Evolutionary conservation across 108 stramenopile species (phyloP).

Genomic region (Nannochloropsis oceanica): DNA sequence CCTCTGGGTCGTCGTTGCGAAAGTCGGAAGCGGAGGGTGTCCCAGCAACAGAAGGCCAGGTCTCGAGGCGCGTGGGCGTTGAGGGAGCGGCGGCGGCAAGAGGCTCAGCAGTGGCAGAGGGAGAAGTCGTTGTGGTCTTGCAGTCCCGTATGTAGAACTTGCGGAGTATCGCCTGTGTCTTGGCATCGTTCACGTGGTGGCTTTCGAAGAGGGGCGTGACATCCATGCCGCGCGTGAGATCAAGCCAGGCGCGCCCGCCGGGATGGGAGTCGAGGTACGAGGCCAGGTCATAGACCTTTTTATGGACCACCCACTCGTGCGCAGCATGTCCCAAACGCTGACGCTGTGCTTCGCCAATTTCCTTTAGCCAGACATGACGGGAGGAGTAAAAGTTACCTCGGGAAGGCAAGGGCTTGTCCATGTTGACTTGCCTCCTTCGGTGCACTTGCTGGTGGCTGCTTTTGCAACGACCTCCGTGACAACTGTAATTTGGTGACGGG

Average conservation of each 20-base stretch:
- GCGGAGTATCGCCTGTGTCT: background rate
- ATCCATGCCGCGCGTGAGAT: background rate
- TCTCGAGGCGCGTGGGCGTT: too few species aligned
- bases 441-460: too few species aligned
- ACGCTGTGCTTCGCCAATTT: background rate
- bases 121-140: background rate
- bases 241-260: background rate
- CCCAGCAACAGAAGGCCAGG: too few species aligned
- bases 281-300: conserved; percentile 1
- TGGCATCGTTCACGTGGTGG: background rate
- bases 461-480: too few species aligned
- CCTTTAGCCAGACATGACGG: background rate
- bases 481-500: too few species aligned
- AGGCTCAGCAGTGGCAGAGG: background rate
- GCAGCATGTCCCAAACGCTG: background rate
- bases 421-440: background rate
- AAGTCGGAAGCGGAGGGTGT: background rate
- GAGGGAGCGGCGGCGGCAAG: background rate
- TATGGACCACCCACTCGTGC: background rate
- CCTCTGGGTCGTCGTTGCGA: background rate
- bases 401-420: background rate
- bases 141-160: background rate
- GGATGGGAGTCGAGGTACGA: background rate
- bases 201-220: conserved; percentile 3
- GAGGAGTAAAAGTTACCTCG: background rate